Conservation (phyloP, 1,284 basidiomycete species). For the Ustilago curta region DNA sequence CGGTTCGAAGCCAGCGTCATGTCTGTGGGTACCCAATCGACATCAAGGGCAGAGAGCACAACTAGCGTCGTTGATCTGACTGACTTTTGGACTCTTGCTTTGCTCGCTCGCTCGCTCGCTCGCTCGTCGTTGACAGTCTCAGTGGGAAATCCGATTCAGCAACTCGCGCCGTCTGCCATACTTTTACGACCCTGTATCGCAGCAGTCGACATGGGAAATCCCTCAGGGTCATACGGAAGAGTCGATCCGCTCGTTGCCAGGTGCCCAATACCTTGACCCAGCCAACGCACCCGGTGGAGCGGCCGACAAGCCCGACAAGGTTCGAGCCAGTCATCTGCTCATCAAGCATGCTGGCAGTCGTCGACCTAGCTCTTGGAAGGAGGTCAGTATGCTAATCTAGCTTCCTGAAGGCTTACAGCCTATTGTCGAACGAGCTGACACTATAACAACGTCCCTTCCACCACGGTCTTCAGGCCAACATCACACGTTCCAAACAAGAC, state of each 20-base stretch:
- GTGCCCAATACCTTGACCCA: slow-evolving; percentile 58
- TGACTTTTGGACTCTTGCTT: background rate
- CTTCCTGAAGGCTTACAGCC: no score
- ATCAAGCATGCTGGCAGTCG: slow-evolving; percentile 91
- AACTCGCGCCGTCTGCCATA: slow-evolving; percentile 84
- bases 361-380: slow-evolving; percentile 75
- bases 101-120: no score
- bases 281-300: slow-evolving; percentile 46
- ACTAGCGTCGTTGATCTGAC: background rate
- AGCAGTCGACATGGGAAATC: slow-evolving; percentile 84
- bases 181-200: slow-evolving; percentile 83
- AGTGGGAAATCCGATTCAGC: slow-evolving; percentile 74
- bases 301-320: slow-evolving; percentile 72
- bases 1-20: background rate
- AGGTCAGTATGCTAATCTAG: no score
- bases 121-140: slow-evolving; percentile 19
- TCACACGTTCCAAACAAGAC: slow-evolving; percentile 90
- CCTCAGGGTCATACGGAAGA: slow-evolving; percentile 76
- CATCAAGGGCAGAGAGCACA: no score
- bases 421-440: background rate
- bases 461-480: slow-evolving; percentile 74
- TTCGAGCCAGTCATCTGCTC: slow-evolving; percentile 92
- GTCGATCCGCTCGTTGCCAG: slow-evolving; percentile 59
- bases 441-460: no score
- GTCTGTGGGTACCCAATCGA: slow-evolving; percentile 7